Conservation (phyloP, 2,329 filamentous ascomycete genomes). For the Chaetomium sp. region DNA sequence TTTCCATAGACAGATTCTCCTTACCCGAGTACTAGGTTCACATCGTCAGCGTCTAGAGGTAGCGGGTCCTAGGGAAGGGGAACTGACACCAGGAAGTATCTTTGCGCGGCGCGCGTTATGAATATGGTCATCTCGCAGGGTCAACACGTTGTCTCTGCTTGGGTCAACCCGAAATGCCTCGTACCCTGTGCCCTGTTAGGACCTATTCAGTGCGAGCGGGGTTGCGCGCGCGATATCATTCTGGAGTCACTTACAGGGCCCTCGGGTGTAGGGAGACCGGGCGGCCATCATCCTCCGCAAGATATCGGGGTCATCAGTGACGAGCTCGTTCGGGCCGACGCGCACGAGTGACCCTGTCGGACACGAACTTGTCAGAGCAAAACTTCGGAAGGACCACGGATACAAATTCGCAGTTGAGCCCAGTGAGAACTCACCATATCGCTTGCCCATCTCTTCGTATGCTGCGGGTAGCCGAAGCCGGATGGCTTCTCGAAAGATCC, state of each 20-base stretch:
- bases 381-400: not conserved
- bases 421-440: not conserved
- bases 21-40: not conserved
- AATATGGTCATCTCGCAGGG: not conserved
- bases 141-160: not conserved
- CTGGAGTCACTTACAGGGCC: not conserved
- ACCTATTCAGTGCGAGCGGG: not conserved
- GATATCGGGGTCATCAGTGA: slow-evolving; percentile 1
- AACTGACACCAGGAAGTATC: slow-evolving; percentile 2
- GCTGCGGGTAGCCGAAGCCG: not conserved
- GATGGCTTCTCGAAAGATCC: not conserved
- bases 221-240: not conserved
- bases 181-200: not conserved
- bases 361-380: not conserved
- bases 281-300: not conserved
- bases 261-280: slow-evolving; percentile 1
- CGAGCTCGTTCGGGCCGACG: not conserved
- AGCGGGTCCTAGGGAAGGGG: not conserved
- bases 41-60: not conserved
- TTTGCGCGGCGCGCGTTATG: not conserved
- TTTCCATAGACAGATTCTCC: not conserved
- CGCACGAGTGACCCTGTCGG: not conserved
- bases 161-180: slow-evolving; percentile 1
- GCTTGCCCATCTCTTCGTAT: not conserved
- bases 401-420: not conserved